phyloP scores from a whole-genome alignment of 257 asterid genomes.

The Solanum okadae region DNA sequence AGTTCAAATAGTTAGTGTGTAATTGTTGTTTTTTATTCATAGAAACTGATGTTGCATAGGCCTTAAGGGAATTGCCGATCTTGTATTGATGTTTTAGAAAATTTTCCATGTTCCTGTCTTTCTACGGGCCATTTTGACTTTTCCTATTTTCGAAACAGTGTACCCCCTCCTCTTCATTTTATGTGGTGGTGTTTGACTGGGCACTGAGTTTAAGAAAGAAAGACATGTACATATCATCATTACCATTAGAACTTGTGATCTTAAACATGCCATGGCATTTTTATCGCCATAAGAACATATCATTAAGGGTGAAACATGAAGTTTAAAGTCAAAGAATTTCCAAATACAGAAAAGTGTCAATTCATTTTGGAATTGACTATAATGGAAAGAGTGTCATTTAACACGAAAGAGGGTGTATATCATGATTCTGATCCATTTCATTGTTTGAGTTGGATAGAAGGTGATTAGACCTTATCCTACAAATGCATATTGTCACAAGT shows the following conservation, averaged over 20 bases:
- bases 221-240: background rate
- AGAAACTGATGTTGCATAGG: background rate
- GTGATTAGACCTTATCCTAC: background rate
- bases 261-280: background rate
- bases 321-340: background rate
- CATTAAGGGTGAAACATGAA: background rate
- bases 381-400: background rate
- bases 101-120: background rate
- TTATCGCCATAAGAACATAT: background rate
- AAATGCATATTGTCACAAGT: background rate
- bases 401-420: background rate
- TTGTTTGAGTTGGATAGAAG: background rate
- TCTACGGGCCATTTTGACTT: background rate
- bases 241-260: background rate
- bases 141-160: background rate
- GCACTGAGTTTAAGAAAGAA: background rate
- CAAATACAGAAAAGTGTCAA: background rate
- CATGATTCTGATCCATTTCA: background rate
- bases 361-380: background rate
- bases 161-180: background rate
- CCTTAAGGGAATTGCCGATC: background rate
- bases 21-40: background rate
- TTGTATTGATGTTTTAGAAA: background rate
- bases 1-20: background rate
- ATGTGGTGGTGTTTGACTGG: background rate